Conservation (phyloP, 768 basidiomycete genomes). For the Paxillus ammoniavirescens region DNA sequence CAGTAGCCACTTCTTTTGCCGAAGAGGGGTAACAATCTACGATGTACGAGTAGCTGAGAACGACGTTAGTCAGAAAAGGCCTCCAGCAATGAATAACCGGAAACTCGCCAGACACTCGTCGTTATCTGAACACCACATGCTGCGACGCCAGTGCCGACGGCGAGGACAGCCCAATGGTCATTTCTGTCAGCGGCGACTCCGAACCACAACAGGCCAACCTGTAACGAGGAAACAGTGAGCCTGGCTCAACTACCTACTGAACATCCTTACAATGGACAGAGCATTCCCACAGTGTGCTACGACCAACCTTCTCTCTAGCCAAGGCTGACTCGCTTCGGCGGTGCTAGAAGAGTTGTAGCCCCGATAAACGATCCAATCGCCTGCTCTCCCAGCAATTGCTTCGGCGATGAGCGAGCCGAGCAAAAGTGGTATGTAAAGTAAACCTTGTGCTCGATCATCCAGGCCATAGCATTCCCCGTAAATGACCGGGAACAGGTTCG, state of each 20-base stretch:
- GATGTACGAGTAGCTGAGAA: not conserved
- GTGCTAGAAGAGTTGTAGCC: not conserved
- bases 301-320: not conserved
- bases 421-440: not conserved
- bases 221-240: not conserved
- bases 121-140: not conserved
- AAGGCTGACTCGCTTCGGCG: not conserved
- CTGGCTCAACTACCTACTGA: not conserved
- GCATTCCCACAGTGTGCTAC: not conserved
- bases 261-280: not conserved
- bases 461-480: not conserved
- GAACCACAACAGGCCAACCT: not conserved
- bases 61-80: not conserved
- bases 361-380: not conserved
- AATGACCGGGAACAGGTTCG: not conserved
- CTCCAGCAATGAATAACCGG: not conserved
- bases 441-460: not conserved
- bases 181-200: not conserved
- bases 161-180: not conserved
- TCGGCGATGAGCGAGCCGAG: not conserved
- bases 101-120: not conserved
- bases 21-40: not conserved
- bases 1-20: not conserved
- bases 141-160: not conserved
- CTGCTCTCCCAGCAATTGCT: not conserved